Evolutionary conservation across 192 early-diverging fungal genomes (phyloP), one percentile per base, ranked within the genome.

Genomic region (Coemansia sp.): DNA sequence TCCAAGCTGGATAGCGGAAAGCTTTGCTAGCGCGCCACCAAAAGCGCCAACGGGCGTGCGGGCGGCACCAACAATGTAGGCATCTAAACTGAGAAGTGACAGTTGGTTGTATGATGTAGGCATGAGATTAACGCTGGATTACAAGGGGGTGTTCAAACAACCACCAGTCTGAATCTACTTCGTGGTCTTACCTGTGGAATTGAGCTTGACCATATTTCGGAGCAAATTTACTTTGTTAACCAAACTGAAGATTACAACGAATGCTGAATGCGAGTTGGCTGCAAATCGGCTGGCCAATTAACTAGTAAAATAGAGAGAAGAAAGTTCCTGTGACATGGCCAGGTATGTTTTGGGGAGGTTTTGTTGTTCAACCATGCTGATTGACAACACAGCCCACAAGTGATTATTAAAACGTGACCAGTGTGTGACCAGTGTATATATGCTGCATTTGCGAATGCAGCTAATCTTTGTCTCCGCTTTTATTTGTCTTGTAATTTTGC

Each of bases 11-110:
- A 84, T 78, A 30, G 96, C 95, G 22, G 87, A 74, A 61, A 97
- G 84, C 32, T 92, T 88, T 29, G 94, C 81, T 20, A 98, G 86
- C 2, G 92, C 90, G 20, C 96, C 95, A 54, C 91, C 91, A 82
- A 97, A 96, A 30, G 90, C 87, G 56, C 95, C 96, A 62, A 97
- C 85, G 39, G 96, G 92, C 5, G 96, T 98, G 74, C 96, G 91
- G 36, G 87, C 91, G 57, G 90, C 85, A 61, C 94, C 90, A 57
- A 93, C 91, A 76, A 98, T 95, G 72, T 92, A 98, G 64, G 93
- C 96, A 62, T 91, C 88, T 80, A 80, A 19, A 62, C 51, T 20
- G 6, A 53, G 6, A 53, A 23, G 6, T 23, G 1, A 20, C 51
- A 51, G 4, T 20, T n/a, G 50, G 4, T 4, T 20, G 1, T 20